These are phyloP conservation scores for Cladosporium austrohemisphaericum DNA, from an alignment of 2,329 filamentous ascomycete species.

Conservation along the genomic window DNA sequence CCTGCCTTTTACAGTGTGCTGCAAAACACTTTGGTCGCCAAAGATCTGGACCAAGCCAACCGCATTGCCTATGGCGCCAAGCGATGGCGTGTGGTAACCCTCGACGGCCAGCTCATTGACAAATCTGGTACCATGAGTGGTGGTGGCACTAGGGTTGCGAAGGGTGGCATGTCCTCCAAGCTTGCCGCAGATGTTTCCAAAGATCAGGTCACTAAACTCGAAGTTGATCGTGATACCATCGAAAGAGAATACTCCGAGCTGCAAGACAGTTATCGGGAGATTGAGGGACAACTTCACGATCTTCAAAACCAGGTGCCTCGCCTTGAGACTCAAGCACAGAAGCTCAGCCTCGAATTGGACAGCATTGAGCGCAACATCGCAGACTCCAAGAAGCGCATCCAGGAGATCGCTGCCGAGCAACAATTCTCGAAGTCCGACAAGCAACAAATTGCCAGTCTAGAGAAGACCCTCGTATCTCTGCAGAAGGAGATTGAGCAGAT, in stretches of 20 bases:
- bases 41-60: constrained; percentile 91
- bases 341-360: constrained; percentile 81
- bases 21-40: constrained; percentile 90
- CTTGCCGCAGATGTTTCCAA: constrained; percentile 80
- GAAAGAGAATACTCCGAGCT: constrained; percentile 81
- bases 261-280: constrained; percentile 75
- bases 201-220: constrained; percentile 83
- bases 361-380: constrained; percentile 79
- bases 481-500: constrained; percentile 77
- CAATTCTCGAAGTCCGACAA: constrained; percentile 79
- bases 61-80: constrained; percentile 91
- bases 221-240: constrained; percentile 77
- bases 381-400: constrained; percentile 78
- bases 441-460: constrained; percentile 64
- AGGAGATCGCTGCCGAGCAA: constrained; percentile 78
- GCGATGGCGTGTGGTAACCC: constrained; percentile 92
- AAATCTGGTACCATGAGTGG: constrained; percentile 99
- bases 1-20: constrained; percentile 94
- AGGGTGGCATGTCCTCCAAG: constrained; percentile 95
- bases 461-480: constrained; percentile 72
- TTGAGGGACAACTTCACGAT: constrained; percentile 69
- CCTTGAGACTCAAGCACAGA: constrained; percentile 86
- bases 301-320: constrained; percentile 75
- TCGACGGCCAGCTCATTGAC: constrained; percentile 93
- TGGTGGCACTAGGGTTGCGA: constrained; percentile 85